Evolutionary conservation across 768 basidiomycete genomes (phyloP), one percentile per base, ranked within the genome.

Genomic region (Rhodosporidiobolus odoratus): DNA sequence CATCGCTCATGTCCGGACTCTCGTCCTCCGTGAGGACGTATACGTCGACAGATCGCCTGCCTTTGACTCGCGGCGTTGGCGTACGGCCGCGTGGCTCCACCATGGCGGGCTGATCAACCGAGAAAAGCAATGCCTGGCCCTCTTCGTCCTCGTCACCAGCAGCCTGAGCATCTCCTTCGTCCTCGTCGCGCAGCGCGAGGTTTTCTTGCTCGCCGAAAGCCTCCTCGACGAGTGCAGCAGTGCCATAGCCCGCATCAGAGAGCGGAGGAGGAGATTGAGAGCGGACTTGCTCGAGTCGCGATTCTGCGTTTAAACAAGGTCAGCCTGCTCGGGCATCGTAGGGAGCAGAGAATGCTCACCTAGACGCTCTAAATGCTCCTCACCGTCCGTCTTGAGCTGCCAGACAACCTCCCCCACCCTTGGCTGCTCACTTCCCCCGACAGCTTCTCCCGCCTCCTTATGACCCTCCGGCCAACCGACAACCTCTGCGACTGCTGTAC

Each of bases 281-380:
- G 16, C 45, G 43, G 2, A 66, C 52, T 10, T 41, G 34, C 0
- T 17, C 8, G 23, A 71, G 40, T 23, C 30, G 32, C 15, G 53
- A n/a, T 32, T 71, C 69, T 71, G 53, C 38, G 2, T 17, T 21
- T 3, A 9, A 10, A 21, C 12, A 8, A 17, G 32, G 15, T 59
- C 19, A 35, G 43, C 10, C 0, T 21, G 1, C 0, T 13, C 6
- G 8, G 10, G 4, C 3, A 9, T 0, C 16, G 1, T 27, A 21
- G 32, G 35, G 0, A 32, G 19, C n/a, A 59, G 25, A 13, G 5
- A 13, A 7, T 27, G 16, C 69, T 30, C 34, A 71, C 69, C 69
- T 3, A 71, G 59, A 0, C 30, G 34, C 32, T 71, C 54, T 2
- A 71, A 13, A 25, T 71, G 69, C 54, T 66, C 37, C 47, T 71